Evolutionary conservation across 257 asterid species (phyloP).

Genomic region (Solanum lycopersicoides): DNA sequence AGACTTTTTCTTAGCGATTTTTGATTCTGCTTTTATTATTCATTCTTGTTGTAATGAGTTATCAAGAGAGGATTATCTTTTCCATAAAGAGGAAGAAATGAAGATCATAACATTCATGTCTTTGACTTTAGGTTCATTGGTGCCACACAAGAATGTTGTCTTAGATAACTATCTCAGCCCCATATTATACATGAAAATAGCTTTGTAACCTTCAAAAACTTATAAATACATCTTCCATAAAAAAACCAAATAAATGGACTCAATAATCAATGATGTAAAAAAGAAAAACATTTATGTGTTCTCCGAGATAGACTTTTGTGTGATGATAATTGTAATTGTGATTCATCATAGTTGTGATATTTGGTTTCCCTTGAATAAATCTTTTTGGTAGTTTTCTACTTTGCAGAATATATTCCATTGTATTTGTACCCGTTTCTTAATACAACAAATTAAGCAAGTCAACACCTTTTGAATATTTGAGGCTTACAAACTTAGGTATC

Average conservation of each 20-base stretch:
- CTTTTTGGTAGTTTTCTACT: background rate
- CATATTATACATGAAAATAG: background rate
- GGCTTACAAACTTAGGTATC: slow-evolving; percentile 21
- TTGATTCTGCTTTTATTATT: no score
- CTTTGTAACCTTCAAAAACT: background rate
- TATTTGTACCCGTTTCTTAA: slow-evolving; percentile 6
- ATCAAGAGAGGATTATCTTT: no score
- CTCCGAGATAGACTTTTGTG: no score
- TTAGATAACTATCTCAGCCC: no score
- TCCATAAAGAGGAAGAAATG: background rate
- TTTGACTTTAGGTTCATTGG: background rate
- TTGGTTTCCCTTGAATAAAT: no score
- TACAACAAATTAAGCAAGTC: background rate
- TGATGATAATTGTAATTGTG: no score
- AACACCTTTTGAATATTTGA: slow-evolving; percentile 16
- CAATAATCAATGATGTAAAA: no score
- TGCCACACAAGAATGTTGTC: background rate
- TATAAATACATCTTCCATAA: background rate
- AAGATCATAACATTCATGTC: background rate
- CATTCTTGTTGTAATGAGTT: no score
- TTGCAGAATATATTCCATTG: slow-evolving; percentile 5
- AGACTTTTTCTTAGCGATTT: no score
- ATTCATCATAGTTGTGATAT: no score
- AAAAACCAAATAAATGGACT: no score
- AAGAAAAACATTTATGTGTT: no score